Conservation (phyloP, 2,329 filamentous ascomycete species). For the Cadophora gregata region DNA sequence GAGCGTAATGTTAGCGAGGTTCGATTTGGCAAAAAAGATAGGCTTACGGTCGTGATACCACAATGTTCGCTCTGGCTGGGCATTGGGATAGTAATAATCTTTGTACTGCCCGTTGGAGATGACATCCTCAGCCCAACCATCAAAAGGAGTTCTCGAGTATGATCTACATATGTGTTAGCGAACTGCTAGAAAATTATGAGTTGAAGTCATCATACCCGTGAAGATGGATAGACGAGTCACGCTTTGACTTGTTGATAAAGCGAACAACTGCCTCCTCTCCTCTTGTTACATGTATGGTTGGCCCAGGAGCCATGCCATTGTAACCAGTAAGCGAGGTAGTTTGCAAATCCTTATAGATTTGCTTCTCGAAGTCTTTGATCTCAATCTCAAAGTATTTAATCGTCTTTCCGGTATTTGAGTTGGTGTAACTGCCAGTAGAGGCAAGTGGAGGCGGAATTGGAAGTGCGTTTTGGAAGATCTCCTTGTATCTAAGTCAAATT, state of each 20-base stretch:
- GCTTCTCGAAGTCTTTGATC: conserved; percentile 48
- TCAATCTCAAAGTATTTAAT: conserved; percentile 56
- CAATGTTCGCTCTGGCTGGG: conserved; percentile 56
- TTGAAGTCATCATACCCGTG: conserved; percentile 49
- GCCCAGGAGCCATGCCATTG: conserved; percentile 60
- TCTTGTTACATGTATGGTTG: conserved; percentile 51
- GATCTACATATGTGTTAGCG: conserved; percentile 1
- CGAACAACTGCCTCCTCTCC: conserved; percentile 60
- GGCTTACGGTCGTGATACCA: conserved; percentile 59
- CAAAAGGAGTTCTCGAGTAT: conserved; percentile 54
- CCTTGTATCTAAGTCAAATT: conserved; percentile 30
- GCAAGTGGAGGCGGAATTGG: conserved; percentile 31
- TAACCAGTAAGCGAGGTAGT: conserved; percentile 54
- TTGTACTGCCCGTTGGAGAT: conserved; percentile 59
- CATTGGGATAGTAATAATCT: conserved; percentile 68
- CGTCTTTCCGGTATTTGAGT: conserved; percentile 28
- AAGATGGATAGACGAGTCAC: conserved; percentile 25
- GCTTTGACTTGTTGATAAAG: conserved; percentile 51
- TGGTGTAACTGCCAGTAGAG: conserved; percentile 28
- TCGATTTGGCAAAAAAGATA: not conserved
- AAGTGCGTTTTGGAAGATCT: conserved; percentile 34
- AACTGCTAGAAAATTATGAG: not conserved
- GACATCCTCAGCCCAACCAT: conserved; percentile 62
- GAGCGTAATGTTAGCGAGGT: not conserved
- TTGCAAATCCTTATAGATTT: conserved; percentile 51